These are phyloP conservation scores for Tricladium varicosporioides DNA, from an alignment of 2,329 filamentous ascomycete genomes.

Conservation along the genomic window DNA sequence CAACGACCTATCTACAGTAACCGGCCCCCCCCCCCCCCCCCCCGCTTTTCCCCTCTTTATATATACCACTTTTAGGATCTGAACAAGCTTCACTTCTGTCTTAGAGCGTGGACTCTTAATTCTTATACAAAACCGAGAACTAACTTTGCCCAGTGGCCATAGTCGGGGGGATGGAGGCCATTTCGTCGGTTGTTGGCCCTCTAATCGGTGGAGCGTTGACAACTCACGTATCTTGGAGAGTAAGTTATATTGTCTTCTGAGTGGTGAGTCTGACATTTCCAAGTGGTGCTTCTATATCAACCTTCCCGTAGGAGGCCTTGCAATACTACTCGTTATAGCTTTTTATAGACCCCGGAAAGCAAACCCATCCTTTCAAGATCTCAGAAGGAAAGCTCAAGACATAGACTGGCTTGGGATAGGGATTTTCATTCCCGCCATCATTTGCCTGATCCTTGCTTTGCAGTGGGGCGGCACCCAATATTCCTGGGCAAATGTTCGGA, in stretches of 20 bases:
- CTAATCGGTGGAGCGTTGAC: conserved; percentile 41
- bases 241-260: neutral
- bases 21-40: conserved; percentile 23
- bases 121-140: neutral
- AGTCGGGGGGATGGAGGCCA: conserved; percentile 7
- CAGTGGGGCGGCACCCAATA: conserved; percentile 36
- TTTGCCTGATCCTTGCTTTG: conserved; percentile 28
- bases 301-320: conserved; percentile 31
- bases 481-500: conserved; percentile 34
- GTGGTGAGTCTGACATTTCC: neutral
- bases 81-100: neutral
- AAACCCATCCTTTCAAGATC: neutral
- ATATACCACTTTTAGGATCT: neutral
- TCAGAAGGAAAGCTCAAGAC: conserved; percentile 35
- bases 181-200: conserved; percentile 29
- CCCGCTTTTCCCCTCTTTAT: neutral
- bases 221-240: conserved; percentile 25
- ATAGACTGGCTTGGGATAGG: conserved; percentile 33
- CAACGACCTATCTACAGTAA: conserved; percentile 21
- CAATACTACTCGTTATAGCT: conserved; percentile 1
- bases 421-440: conserved; percentile 30
- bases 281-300: conserved; percentile 34
- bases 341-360: neutral
- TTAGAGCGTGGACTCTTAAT: neutral
- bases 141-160: neutral